phyloP scores from a whole-genome alignment of 169 alveolate species.

The Babesia bovis region DNA sequence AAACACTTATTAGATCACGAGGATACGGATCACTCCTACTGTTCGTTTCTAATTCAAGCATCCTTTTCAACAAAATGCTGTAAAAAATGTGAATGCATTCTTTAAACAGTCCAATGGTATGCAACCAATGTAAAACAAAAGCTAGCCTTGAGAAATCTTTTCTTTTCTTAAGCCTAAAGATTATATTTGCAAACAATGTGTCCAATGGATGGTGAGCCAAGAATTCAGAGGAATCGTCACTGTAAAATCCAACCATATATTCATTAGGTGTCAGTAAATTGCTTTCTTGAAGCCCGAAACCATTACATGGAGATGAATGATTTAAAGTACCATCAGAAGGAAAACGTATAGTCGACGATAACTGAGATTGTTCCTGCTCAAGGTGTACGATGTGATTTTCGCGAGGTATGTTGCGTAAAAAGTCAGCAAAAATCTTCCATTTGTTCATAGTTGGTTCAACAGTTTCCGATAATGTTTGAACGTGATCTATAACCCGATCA shows the following conservation, averaged over 20 bases:
- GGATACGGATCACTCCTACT: conserved; percentile 5
- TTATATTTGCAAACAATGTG: conserved; percentile 18
- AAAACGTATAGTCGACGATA: not conserved
- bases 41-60: not conserved
- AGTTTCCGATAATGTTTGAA: conserved; percentile 9
- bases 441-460: conserved; percentile 24
- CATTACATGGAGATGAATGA: not conserved
- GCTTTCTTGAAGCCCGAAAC: not conserved
- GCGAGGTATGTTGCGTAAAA: not conserved
- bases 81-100: not conserved
- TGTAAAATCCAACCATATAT: not conserved
- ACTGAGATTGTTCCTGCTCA: not conserved
- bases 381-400: no score
- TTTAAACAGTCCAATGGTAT: not conserved
- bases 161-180: not conserved
- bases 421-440: conserved; percentile 10
- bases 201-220: conserved; percentile 16
- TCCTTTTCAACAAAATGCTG: not conserved
- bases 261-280: not conserved
- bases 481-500: conserved; percentile 3
- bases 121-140: conserved; percentile 19
- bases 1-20: conserved; percentile 16
- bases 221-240: not conserved
- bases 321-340: not conserved
- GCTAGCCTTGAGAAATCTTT: conserved; percentile 36